Conservation (phyloP, 208 protist species). For the Phytomonas francai region DNA sequence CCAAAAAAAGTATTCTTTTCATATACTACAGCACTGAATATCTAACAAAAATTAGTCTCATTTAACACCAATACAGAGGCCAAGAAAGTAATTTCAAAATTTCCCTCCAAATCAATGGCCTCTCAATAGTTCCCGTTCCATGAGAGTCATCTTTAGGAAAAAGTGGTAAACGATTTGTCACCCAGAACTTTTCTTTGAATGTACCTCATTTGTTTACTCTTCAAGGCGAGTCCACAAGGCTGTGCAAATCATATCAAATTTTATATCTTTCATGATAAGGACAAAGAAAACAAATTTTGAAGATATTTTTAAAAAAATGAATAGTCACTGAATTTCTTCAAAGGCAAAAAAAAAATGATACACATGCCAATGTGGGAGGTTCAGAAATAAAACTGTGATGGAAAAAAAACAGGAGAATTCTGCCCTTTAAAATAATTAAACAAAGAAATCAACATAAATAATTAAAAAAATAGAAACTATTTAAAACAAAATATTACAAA, state of each 20-base stretch:
- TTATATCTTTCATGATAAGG: constrained; percentile 5
- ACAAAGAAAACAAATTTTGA: constrained; percentile 6
- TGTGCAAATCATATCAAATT: background rate
- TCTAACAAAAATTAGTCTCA: background rate
- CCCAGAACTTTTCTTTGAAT: background rate
- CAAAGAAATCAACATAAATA: constrained; percentile 12
- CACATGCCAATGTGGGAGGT: background rate
- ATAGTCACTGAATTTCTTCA: background rate
- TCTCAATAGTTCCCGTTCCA: background rate
- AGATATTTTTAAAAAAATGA: constrained; percentile 9
- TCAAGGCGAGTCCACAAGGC: background rate
- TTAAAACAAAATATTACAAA: constrained; percentile 10
- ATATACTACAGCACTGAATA: background rate
- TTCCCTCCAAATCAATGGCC: background rate
- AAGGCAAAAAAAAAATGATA: background rate
- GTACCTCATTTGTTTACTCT: background rate
- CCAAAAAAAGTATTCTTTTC: background rate
- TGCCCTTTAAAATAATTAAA: constrained; percentile 14
- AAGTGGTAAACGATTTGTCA: background rate
- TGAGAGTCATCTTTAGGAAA: background rate
- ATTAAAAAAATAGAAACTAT: constrained; percentile 14
- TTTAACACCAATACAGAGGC: background rate
- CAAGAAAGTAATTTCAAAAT: background rate
- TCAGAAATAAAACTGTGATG: constrained; percentile 7
- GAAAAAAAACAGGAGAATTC: constrained; percentile 11